Base-by-base conservation (phyloP, 176 grass and related monocot genomes). In the Oryza punctata region DNA sequence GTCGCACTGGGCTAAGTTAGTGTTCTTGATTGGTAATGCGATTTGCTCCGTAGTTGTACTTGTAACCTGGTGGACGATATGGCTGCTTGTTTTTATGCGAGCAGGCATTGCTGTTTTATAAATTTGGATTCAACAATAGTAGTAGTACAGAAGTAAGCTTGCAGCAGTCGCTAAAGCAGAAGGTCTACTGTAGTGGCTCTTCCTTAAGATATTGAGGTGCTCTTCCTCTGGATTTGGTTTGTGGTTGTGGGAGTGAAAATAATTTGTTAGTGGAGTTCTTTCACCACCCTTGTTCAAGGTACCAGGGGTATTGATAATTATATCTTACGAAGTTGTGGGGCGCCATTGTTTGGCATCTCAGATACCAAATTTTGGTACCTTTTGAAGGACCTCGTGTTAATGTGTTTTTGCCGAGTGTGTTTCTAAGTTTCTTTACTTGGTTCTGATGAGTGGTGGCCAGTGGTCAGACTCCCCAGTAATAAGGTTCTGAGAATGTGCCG, bases 71-170 rank as follows among this genome's bases (percentile, higher is more conserved):
- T 79, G 66, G 50, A 79, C 6, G 11, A 2, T 43, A 19, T n/a
- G 29, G 21, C 29, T 85, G 57, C 73, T 9, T 59, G 72, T 65
- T 33, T 63, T 2, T 16, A 30, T 83, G 35, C 67, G 43, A 10
- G 33, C 26, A 37, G 11, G 49, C 79, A 79, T 83, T 79, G 49
- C 3, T 60, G 25, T 25, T 79, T 57, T 30, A 33, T 54, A 24
- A 19, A 66, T 14, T 32, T 79, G 15, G 87, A 88, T 88, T 76
- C 63, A 79, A 14, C 40, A 37, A 37, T 7, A 41, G 10, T 41
- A 41, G 23, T 41, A 16, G 21, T 67, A 65, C 27, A 5, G 24
- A 64, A 29, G 68, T 12, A 40, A 7, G 21, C 1, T 18, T 26
- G 12, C 41, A 7, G 0, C 24, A 41, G 21, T n/a, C 45, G 43